These are phyloP conservation scores for Boletus rubropictus DNA, from an alignment of 768 basidiomycete genomes.

Conservation along the genomic window DNA sequence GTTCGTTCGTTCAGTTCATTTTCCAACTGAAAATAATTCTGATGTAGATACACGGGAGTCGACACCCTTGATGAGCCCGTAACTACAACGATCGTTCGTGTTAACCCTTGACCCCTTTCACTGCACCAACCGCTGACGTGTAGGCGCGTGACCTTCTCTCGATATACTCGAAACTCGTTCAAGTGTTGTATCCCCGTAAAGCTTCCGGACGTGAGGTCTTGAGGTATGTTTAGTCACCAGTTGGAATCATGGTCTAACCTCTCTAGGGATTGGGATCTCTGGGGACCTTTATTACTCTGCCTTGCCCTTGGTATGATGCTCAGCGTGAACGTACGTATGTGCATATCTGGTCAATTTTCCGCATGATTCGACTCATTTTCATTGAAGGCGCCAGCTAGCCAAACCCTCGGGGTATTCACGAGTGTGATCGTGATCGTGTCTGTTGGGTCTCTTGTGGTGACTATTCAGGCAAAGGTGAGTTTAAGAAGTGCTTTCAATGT, in stretches of 20 bases:
- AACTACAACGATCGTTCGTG: slow-evolving; percentile 78
- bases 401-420: slow-evolving; percentile 87
- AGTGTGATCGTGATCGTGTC: slow-evolving; percentile 92
- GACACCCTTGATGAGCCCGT: slow-evolving; percentile 94
- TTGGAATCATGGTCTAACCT: slow-evolving; percentile 1
- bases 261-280: slow-evolving; percentile 91
- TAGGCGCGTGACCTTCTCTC: slow-evolving; percentile 86
- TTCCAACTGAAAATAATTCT: neutral
- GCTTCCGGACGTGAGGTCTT: slow-evolving; percentile 74
- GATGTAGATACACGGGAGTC: slow-evolving; percentile 57
- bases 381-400: slow-evolving; percentile 69
- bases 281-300: slow-evolving; percentile 89
- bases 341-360: neutral
- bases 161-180: slow-evolving; percentile 87
- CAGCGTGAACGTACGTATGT: slow-evolving; percentile 78
- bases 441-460: slow-evolving; percentile 84
- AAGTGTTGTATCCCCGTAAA: slow-evolving; percentile 86
- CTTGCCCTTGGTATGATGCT: slow-evolving; percentile 77
- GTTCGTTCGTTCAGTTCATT: neutral
- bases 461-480: slow-evolving; percentile 88
- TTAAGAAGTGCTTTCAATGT: neutral
- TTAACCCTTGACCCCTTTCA: slow-evolving; percentile 1
- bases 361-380: neutral
- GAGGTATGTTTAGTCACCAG: slow-evolving; percentile 40
- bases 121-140: slow-evolving; percentile 7